Base-by-base conservation (phyloP, 1,284 basidiomycete species). In the Abortiporus biennis region DNA sequence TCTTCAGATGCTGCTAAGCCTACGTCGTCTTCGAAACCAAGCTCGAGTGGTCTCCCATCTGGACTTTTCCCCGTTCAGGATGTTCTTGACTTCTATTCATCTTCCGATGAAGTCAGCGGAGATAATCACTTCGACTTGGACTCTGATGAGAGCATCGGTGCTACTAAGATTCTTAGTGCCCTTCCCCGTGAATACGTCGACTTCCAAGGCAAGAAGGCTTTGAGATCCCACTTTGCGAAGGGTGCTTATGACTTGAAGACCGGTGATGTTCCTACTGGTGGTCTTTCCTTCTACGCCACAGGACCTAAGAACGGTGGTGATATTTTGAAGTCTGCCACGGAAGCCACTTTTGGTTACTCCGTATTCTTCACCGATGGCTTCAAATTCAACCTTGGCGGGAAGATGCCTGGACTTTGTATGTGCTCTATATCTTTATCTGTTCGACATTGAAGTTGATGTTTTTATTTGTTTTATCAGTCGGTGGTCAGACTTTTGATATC, bases 211-310 rank as follows among this genome's bases (percentile, higher is more conserved):
- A 69, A 68, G 59, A 44, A 50, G 38, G 57, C 69, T 5, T 69
- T 84, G 23, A 72, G 76, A 45, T 61, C 82, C 3, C 53, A 71
- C 46, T 85, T 78, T 55, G 78, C 79, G 6, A 62, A 67, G 27
- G 64, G 69, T 42, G 82, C 80, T 2, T 72, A 73, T 56, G 76
- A 77, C 50, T 79, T 80, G 4, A 65, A 59, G 0, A n/a, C n/a
- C n/a, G 27, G 27, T n/a, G 64, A 65, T 34, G 57, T 62, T 2
- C 74, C 75, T 0, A 66, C 65, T 37, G 81, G 81, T 23, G 81
- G 80, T 3, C 66, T 78, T 2, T 72, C 80, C 43, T 83, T 85
- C 57, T 85, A 85, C 52, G 76, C 77, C 23, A 45, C 45, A n/a
- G 59, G 58, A 12, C 58, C 58, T 3, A n/a, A n/a, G n/a, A n/a